Conservation (phyloP, 331 rosid species). For the Prunus yedoensis region DNA sequence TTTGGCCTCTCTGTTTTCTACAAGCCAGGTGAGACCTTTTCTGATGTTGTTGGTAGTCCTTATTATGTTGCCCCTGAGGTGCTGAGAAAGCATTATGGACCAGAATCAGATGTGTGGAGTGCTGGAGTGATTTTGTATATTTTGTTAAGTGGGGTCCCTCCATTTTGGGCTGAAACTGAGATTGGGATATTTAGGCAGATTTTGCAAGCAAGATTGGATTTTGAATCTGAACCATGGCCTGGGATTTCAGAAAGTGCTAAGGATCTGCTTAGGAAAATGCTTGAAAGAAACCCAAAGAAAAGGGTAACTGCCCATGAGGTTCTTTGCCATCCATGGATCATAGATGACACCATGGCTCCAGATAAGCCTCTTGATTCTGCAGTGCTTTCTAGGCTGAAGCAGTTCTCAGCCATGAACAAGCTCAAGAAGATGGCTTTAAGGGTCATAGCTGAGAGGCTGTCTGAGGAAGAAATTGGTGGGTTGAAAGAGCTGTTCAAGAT, state of each 20-base stretch:
- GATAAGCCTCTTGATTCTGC: slow-evolving; percentile 53
- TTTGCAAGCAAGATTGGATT: slow-evolving; percentile 43
- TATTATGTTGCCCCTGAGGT: slow-evolving; percentile 57
- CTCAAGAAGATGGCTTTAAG: slow-evolving; percentile 51
- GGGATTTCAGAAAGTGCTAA: slow-evolving; percentile 42
- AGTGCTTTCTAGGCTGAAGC: slow-evolving; percentile 44
- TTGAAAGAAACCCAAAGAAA: slow-evolving; percentile 44
- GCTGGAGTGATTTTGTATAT: slow-evolving; percentile 53
- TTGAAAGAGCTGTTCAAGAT: slow-evolving; percentile 48
- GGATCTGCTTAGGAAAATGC: slow-evolving; percentile 48
- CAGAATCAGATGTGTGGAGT: slow-evolving; percentile 53
- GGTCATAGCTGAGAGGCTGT: slow-evolving; percentile 49
- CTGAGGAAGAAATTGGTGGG: slow-evolving; percentile 55
- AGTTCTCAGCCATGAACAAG: slow-evolving; percentile 55
- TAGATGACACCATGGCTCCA: slow-evolving; percentile 45
- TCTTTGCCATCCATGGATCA: slow-evolving; percentile 52
- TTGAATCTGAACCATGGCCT: slow-evolving; percentile 47
- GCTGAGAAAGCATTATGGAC: slow-evolving; percentile 45
- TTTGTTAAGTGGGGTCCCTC: slow-evolving; percentile 49
- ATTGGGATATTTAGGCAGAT: slow-evolving; percentile 52
- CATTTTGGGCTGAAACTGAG: slow-evolving; percentile 55
- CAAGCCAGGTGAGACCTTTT: slow-evolving; percentile 43
- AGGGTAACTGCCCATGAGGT: slow-evolving; percentile 50
- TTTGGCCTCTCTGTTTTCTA: slow-evolving; percentile 53
- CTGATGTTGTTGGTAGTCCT: slow-evolving; percentile 49